These are phyloP conservation scores for Escovopsis sp. DNA, from an alignment of 2,329 filamentous ascomycete genomes.

Conservation along the genomic window DNA sequence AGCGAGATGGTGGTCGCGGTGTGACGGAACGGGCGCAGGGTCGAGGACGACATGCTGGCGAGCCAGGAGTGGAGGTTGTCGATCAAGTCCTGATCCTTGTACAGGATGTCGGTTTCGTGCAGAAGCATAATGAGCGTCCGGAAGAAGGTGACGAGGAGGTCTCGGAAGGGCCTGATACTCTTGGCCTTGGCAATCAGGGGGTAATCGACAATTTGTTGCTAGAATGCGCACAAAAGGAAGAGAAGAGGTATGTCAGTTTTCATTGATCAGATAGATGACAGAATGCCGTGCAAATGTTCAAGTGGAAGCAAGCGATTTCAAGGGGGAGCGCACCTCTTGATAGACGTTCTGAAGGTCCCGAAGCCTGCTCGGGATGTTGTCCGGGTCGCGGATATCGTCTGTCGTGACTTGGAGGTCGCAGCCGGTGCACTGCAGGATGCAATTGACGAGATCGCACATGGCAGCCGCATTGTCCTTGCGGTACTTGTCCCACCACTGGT, in stretches of 20 bases:
- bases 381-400: conserved; percentile 77
- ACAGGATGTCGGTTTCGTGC: conserved; percentile 68
- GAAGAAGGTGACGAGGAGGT: conserved; percentile 66
- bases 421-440: conserved; percentile 56
- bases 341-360: conserved; percentile 79
- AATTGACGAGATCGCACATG: conserved; percentile 49
- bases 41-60: conserved; percentile 75
- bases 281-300: too few species aligned
- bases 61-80: conserved; percentile 88
- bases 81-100: conserved; percentile 60
- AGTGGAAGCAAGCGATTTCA: too few species aligned
- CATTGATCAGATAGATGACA: too few species aligned
- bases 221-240: too few species aligned
- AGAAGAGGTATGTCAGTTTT: too few species aligned
- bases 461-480: conserved; percentile 36
- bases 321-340: conserved; percentile 41
- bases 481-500: conserved; percentile 45
- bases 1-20: conserved; percentile 79
- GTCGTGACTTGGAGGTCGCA: conserved; percentile 64
- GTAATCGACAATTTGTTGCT: conserved; percentile 75
- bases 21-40: conserved; percentile 79
- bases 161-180: conserved; percentile 61
- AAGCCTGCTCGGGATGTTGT: conserved; percentile 66
- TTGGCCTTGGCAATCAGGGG: conserved; percentile 75
- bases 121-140: conserved; percentile 58